Evolutionary conservation across 2,329 filamentous ascomycete genomes (phyloP), one percentile per base, ranked within the genome.

Genomic region (Ophiostoma fasciatum): DNA sequence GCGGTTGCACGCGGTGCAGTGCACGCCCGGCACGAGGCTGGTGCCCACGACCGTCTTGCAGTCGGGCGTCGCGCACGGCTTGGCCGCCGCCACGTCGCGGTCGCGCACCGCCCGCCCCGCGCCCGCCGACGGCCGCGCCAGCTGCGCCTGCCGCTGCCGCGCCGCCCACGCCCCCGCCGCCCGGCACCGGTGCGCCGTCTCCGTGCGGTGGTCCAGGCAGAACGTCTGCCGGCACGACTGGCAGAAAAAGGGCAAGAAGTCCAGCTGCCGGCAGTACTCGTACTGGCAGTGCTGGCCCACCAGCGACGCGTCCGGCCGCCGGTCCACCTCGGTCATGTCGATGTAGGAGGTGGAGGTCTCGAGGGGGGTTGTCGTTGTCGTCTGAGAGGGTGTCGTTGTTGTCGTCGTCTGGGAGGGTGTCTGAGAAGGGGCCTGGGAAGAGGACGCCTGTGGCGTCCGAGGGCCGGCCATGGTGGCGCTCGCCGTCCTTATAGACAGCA

Each of bases 241-340:
- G 62, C 90, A 98, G 52, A 76, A 71, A 58, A 96, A 96, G 4
- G 90, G 90, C 5, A 98, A 74, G 57, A 98, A 96, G 60, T 96
- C 90, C 42, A 96, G 81, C 53, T 90, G 82, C 54, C 87, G 80
- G 66, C 90, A 98, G 66, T 84, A 92, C 45, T 79, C 66, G 59
- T 82, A 78, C 57, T 94, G 76, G 69, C 90, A 98, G 64, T 94
- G 87, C 43, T 74, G 74, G 57, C 90, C 90, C 48, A 96, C 79
- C 18, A 87, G 71, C 49, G 82, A 78, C 32, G 87, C 78, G 21
- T 46, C 44, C 5, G 28, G 11, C 40, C 35, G 43, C 25, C 29
- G 38, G 54, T 68, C 53, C 41, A 59, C 68, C 50, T 74, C 70
- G 31, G 79, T 67, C 78, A 87, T 87, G 43, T 68, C 70, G 54